Evolutionary conservation across 2,329 filamentous ascomycete species (phyloP), one percentile per base, ranked within the genome.

Genomic region (Fusarium sp.): DNA sequence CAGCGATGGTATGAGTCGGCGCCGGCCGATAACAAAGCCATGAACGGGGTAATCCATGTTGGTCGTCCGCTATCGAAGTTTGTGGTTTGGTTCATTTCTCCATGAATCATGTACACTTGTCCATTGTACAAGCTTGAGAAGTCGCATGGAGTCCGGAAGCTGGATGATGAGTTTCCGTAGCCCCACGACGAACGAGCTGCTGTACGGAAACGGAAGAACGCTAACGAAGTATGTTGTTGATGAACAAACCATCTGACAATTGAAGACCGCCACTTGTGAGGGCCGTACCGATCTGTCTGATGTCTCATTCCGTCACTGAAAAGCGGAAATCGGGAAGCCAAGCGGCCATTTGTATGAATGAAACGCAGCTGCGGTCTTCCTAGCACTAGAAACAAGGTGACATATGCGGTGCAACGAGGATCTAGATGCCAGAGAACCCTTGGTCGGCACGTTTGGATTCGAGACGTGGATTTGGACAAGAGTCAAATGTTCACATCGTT

Each of bases 121-220:
- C 18, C 46, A 46, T 43, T 20, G 25, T 27, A 44, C 45, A 12
- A 46, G 18, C 44, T 46, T 20, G 20, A 12, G n/a, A 45, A 66
- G 22, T 52, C 27, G 20, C 30, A 32, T 30, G 24, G 30, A 29
- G n/a, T 56, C 20, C 38, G 16, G 24, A 16, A 46, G 25, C n/a
- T n/a, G 51, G 40, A 42, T 38, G 24, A 60, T 42, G 40, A 18
- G 34, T 55, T 15, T 55, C 15, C 18, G 40, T 20, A 27, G 15
- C 27, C 30, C 50, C 43, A 44, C 25, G 32, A 38, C 10, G 22
- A 32, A 40, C 27, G 18, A 25, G 32, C 30, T 51, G 15, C 18
- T 15, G 38, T 71, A 58, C 63, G 34, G 27, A 68, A 64, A 34
- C 58, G 54, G 58, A 64, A 50, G 29, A 57, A 43, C 34, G 46